These are phyloP conservation scores for Penicillium crustosum DNA, from an alignment of 2,329 filamentous ascomycete species.

Conservation along the genomic window DNA sequence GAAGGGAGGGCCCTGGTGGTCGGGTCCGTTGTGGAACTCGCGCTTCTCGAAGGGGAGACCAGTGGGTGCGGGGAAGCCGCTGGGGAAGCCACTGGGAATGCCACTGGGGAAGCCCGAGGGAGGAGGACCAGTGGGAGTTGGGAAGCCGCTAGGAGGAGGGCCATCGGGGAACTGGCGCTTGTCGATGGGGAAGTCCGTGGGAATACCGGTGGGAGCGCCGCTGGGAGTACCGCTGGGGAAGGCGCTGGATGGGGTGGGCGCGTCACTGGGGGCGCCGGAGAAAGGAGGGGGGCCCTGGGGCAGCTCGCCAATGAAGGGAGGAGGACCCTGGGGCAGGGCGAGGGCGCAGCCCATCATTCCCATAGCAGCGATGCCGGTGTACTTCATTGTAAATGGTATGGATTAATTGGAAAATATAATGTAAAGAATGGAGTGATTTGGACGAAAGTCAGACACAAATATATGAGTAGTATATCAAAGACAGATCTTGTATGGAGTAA, in stretches of 20 bases:
- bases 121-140: not conserved
- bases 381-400: slow-evolving; percentile 19
- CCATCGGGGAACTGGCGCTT: slow-evolving; percentile 8
- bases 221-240: not conserved
- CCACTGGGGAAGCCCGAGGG: not conserved
- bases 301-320: not conserved
- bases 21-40: not conserved
- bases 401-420: slow-evolving; percentile 1
- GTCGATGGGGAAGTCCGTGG: not conserved
- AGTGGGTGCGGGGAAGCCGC: not conserved
- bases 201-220: not conserved
- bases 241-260: not conserved
- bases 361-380: slow-evolving; percentile 17
- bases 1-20: not conserved
- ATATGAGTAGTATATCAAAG: slow-evolving; percentile 5
- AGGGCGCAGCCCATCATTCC: slow-evolving; percentile 27
- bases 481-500: not conserved
- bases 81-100: slow-evolving; percentile 6
- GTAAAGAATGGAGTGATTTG: not conserved
- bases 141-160: slow-evolving; percentile 4
- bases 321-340: slow-evolving; percentile 18
- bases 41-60: slow-evolving; percentile 3
- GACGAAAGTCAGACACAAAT: not conserved
- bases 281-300: not conserved
- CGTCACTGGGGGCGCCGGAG: not conserved